Conservation (phyloP, 345 rosid genomes). For the Eucalyptus virginea region DNA sequence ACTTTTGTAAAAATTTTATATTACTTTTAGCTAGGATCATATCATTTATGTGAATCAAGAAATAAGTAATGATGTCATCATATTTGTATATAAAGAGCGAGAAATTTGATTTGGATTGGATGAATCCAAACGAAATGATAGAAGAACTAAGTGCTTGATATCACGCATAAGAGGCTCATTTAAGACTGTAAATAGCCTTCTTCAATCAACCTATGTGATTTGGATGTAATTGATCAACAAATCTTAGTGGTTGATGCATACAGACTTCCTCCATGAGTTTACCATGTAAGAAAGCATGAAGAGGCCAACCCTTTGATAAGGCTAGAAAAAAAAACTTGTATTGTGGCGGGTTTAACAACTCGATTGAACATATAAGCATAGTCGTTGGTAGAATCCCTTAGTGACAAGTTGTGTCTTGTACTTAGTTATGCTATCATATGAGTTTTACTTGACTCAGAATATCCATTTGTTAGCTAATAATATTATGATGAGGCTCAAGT, state of each 20-base stretch:
- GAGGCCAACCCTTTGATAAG: not conserved
- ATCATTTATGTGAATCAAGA: not conserved
- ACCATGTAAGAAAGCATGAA: not conserved
- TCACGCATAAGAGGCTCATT: fast-evolving
- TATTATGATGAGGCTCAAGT: not conserved
- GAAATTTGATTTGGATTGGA: no score
- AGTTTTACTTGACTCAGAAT: not conserved
- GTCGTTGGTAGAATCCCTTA: not conserved
- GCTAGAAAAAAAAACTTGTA: no score
- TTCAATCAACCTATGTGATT: not conserved
- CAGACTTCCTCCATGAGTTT: not conserved
- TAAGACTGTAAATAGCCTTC: no score
- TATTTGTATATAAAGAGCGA: not conserved
- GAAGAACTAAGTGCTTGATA: not conserved
- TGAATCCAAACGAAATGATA: not conserved
- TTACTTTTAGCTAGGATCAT: not conserved
- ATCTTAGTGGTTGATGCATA: no score
- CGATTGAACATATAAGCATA: no score
- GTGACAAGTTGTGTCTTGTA: not conserved
- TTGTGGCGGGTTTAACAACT: not conserved
- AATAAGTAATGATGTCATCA: not conserved
- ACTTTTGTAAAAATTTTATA: not conserved
- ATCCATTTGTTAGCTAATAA: not conserved
- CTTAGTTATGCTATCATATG: not conserved
- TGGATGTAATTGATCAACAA: not conserved